phyloP scores from a whole-genome alignment of 306 rosid genomes.

The Cicer cuneatum region DNA sequence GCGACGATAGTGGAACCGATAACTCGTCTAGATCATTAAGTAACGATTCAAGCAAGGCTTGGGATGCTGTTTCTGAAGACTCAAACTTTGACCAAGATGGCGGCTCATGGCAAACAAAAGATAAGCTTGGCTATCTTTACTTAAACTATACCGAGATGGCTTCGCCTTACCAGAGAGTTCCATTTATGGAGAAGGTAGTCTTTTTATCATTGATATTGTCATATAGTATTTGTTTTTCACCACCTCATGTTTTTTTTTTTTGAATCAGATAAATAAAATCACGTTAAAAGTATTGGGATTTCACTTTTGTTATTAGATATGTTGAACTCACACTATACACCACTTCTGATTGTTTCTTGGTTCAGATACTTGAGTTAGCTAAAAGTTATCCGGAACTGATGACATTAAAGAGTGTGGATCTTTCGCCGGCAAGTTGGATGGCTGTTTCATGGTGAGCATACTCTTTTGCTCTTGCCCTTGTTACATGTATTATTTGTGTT shows the following conservation, averaged over 20 bases:
- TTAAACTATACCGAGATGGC: slow-evolving; percentile 61
- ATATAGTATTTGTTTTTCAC: neutral
- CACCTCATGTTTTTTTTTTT: neutral
- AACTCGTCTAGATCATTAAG: slow-evolving; percentile 63
- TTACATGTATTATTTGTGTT: neutral
- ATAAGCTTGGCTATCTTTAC: slow-evolving; percentile 66
- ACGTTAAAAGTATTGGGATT: no score
- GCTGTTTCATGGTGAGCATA: slow-evolving; percentile 82
- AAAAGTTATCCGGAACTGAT: slow-evolving; percentile 56
- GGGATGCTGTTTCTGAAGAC: slow-evolving; percentile 74
- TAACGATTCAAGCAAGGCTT: slow-evolving; percentile 72
- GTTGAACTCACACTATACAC: neutral
- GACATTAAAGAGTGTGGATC: slow-evolving; percentile 75
- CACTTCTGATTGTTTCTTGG: slow-evolving; percentile 2
- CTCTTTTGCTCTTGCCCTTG: slow-evolving; percentile 17
- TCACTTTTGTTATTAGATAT: neutral
- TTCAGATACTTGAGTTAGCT: slow-evolving; percentile 69
- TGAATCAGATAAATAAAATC: no score
- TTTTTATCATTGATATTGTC: neutral
- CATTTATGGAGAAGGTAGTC: slow-evolving; percentile 68
- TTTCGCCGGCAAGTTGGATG: slow-evolving; percentile 95
- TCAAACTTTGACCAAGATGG: slow-evolving; percentile 70
- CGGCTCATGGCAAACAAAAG: slow-evolving; percentile 53
- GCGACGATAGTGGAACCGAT: slow-evolving; percentile 78
- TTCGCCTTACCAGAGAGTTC: slow-evolving; percentile 73